phyloP scores from a whole-genome alignment of 495 filamentous ascomycete genomes.

The Rusavskia elegans region DNA sequence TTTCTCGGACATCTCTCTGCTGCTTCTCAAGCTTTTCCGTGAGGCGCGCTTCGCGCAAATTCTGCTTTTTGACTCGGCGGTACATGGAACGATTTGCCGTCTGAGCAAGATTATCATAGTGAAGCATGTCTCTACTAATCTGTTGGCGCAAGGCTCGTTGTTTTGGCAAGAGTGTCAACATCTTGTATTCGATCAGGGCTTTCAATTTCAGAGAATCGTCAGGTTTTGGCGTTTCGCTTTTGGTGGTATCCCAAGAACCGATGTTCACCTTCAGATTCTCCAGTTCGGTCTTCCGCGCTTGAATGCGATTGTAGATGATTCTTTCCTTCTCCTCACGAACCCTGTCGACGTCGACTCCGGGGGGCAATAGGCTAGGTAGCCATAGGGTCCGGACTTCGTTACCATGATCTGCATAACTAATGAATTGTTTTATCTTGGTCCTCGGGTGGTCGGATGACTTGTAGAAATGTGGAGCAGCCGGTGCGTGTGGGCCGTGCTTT shows the following conservation, averaged over 20 bases:
- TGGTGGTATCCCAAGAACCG: constrained; percentile 63
- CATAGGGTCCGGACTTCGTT: constrained; percentile 54
- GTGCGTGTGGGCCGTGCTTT: constrained; percentile 7
- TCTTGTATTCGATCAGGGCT: constrained; percentile 85
- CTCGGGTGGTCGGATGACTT: constrained; percentile 55
- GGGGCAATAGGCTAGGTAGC: constrained; percentile 74
- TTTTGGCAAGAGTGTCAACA: constrained; percentile 64
- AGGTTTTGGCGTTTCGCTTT: constrained; percentile 48
- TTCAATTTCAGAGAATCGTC: constrained; percentile 78
- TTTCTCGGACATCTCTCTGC: constrained; percentile 86
- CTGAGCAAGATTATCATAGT: constrained; percentile 88
- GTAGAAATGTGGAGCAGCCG: constrained; percentile 29
- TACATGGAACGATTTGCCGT: constrained; percentile 80
- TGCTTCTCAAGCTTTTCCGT: constrained; percentile 98
- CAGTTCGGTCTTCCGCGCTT: constrained; percentile 64
- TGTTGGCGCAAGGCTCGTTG: constrained; percentile 72
- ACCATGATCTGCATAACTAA: constrained; percentile 67
- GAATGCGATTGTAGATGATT: constrained; percentile 78
- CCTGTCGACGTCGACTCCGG: constrained; percentile 63
- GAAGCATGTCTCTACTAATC: constrained; percentile 75
- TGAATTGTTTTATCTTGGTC: constrained; percentile 34
- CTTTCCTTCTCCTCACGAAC: constrained; percentile 71
- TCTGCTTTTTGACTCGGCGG: constrained; percentile 91
- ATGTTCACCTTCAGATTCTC: constrained; percentile 69
- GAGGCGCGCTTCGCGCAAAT: constrained; percentile 84